Evolutionary conservation across 306 rosid genomes (phyloP), one percentile per base, ranked within the genome.

Genomic region (Castanea crenata): DNA sequence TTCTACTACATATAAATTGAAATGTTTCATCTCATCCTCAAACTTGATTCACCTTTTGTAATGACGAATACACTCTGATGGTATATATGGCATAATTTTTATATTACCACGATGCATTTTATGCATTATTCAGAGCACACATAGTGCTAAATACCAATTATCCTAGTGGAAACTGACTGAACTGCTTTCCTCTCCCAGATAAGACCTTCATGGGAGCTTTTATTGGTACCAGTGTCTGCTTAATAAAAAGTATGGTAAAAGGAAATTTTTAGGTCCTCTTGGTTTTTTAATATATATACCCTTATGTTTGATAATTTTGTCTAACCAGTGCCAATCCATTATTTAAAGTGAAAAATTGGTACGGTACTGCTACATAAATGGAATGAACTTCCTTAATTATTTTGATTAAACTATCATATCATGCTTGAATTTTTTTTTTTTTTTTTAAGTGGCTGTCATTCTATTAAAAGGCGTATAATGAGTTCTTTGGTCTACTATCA

Each of bases 191-290:
- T 64, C 8, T 55, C 25, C 63, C 52, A 84, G 55, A 74, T 77
- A 25, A 54, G 25, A 9, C 38, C 74, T 77, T 46, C 44, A 5
- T 69, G 38, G 54, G 34, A 81, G 64, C 85, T 70, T 81, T 78
- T 79, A 61, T 80, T 80, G 56, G 74, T 78, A 71, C 62, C 55
- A 65, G 78, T 80, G 87, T 63, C 34, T 76, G 61, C 74, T 68
- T 51, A 54, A 54, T 44, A 72, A 83, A 85, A 88, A 90, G 88
- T 74, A 85, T 80, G 84, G 82, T 79, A 68, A 82, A 69, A 78
- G 80, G 86, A 75, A 62, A 87, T 81, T 86, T 85, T 79, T 89
- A 83, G 56, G 84, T 76, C 72, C 74, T 7, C 71, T 84, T 81
- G 91, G 85, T 74, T 67, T 85, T 85, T 77, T 38, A 80, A 31